Base-by-base conservation (phyloP, 257 asterid species). In the Nicotiana benthamiana region DNA sequence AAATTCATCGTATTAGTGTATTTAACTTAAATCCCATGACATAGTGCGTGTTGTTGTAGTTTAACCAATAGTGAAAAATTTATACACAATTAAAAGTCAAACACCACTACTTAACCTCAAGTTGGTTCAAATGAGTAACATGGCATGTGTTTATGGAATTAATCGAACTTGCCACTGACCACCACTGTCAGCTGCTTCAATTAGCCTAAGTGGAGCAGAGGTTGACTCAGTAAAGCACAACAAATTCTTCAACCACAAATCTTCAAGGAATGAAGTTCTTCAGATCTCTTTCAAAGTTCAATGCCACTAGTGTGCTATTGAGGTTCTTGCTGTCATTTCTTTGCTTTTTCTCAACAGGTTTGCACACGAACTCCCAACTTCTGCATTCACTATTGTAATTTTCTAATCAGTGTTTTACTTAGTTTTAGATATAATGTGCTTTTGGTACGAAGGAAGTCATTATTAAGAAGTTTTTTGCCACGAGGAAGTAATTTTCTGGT, bases 311-410 rank as follows among this genome's bases (percentile, higher is more conserved):
- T 83, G 17, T 85, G 72, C 43, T 82, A 53, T 78, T 91, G 24
- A 54, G 86, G 30, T 77, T 90, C 80, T 83, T 87, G 83, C 53
- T 89, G 40, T 87, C 90, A 82, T 90, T 88, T 84, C 83, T 83
- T 90, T 84, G 77, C 85, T 89, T 89, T 82, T 83, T 89, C 75
- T 82, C 97, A 10, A 90, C 91, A 85, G 95, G 97, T 89, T 34
- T 34, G 53, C 26, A 66, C 53, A 66, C 53, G n/a, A 9, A 66
- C 53, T 66, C 43, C 12, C n/a, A 4, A 4, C 1, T 34, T 5
- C 1, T 3, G 9, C 3, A 8, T 65, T 1, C n/a, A 16, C 18
- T 8, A n/a, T 3, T 8, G 2, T 36, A 36, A 1, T 6, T 36
- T 36, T 36, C 46, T 36, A 5, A 15, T 63, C 22, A 63, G 18